Evolutionary conservation across 805 yeast genomes (phyloP).

Genomic region (Kuraishia capsulata): DNA sequence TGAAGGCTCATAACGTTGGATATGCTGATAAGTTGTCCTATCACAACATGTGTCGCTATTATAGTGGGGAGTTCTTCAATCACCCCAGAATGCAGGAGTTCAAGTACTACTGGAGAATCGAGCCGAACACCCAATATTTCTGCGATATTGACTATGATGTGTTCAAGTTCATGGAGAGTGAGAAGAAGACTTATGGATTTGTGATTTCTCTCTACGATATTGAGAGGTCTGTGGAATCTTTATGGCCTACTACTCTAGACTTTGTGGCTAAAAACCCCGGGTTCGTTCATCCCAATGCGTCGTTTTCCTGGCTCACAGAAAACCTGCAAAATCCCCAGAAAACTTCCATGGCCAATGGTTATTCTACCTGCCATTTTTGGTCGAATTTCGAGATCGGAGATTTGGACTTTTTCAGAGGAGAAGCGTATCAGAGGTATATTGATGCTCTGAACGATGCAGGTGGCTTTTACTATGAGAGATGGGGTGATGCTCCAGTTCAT

Average conservation of each 20-base stretch:
- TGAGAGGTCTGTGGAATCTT: conserved; percentile 48
- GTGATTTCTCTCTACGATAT: conserved; percentile 62
- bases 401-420: conserved; percentile 68
- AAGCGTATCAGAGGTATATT: conserved; percentile 59
- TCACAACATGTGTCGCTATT: conserved; percentile 82
- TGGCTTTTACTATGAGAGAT: conserved; percentile 81
- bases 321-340: conserved; percentile 41
- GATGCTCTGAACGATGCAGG: conserved; percentile 57
- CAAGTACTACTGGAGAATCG: conserved; percentile 75
- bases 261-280: conserved; percentile 50
- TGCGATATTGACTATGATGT: conserved; percentile 70
- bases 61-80: conserved; percentile 54
- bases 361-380: conserved; percentile 79
- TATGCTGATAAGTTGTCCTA: conserved; percentile 57
- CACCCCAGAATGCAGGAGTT: conserved; percentile 53
- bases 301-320: conserved; percentile 44
- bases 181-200: conserved; percentile 67
- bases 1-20: conserved; percentile 35
- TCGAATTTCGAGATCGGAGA: conserved; percentile 81
- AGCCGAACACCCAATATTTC: conserved; percentile 62
- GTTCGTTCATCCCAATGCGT: conserved; percentile 44
- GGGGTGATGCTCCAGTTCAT: conserved; percentile 95
- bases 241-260: conserved; percentile 65
- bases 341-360: conserved; percentile 27
- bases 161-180: conserved; percentile 61